Evolutionary conservation across 352 stramenopile genomes (phyloP), one percentile per base, ranked within the genome.

Genomic region (Plasmopara muralis): DNA sequence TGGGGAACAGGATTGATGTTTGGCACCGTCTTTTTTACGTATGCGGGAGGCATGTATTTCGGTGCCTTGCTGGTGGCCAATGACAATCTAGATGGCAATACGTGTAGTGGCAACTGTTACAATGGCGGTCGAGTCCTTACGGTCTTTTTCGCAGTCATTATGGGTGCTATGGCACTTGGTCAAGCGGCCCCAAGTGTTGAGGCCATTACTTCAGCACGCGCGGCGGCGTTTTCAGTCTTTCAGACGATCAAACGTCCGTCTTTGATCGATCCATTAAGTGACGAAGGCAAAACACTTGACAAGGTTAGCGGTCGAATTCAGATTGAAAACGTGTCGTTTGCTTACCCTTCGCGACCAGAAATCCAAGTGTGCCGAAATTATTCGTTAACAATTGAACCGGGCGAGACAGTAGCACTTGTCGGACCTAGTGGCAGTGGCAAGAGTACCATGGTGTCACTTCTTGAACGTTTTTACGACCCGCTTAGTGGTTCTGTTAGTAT

Each of bases 391-490:
- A 74, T 95, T 30, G 69, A 74, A 42, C 60, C 66, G 25, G 82
- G 82, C 33, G 67, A 89, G 52, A 89, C 77, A 13, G 65, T 92
- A 34, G 79, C 72, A 7, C 64, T 87, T 37, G 76, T 83, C 31
- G 91, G 64, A 13, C 64, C 64, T 6, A 73, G 64, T 47, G 64
- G 60, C 9, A 73, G 65, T 74, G 41, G 93, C 49, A 97, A 98
- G 59, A 96, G 87, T 16, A 98, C 93, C 15, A 83, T 98, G 44
- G 81, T 85, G 16, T 82, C 88, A 16, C 72, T 98, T 1, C 68
- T 98, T 2, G 96, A 97, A 59, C 75, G 92, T 15, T 98, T 98
- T 53, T 98, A 97, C 62, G 89, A 98, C 58, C 77, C 96, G 5
- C 54, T 74, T 0, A 51, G 47, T 12, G 74, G 69, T 0, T 50